Base-by-base conservation (phyloP, 129 eudicot species). In the Logfia minima region DNA sequence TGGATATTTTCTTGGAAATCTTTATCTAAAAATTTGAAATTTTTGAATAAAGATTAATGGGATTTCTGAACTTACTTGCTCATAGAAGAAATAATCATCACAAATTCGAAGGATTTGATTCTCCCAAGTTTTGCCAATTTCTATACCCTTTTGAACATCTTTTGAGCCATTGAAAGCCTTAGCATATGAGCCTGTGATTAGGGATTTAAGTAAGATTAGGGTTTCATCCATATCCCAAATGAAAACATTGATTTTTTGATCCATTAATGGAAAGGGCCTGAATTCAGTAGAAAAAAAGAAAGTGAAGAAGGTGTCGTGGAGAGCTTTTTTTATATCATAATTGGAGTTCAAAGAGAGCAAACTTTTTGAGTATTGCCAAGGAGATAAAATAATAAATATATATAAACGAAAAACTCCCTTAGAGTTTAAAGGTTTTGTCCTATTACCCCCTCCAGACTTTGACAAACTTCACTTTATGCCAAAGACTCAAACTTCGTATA, bases 171-270 rank as follows among this genome's bases (percentile, higher is more conserved):
- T 81, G 75, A 84, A 93, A 60, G 88, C 87, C 79, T 75, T 74
- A 6, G 98, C 96, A 78, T 90, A 93, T 66, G 98, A 62, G 26
- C 91, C 97, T 51, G 83, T 83, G 74, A 91, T 85, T 77, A 93
- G 87, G 1, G 98, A 93, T 78, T 93, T 93, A 1, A 93, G 93
- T 81, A 93, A 82, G 77, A 93, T 89, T 18, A 93, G 93, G 71
- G 98, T 93, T 87, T 90, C 98, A 56, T 93, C 98, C 98, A 93
- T 90, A 85, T 93, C 98, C 98, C 98, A 93, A 7, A 93, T 76
- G 66, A 87, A 93, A 37, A 93, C 98, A 34, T 80, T 93, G 77
- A 62, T 75, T 77, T 86, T 93, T 71, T 83, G 61, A 72, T 79
- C 97, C 91, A 85, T 85, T 23, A 21, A 21, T 76, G 71, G 55